Evolutionary conservation across 2,329 filamentous ascomycete species (phyloP), one percentile per base, ranked within the genome.

Genomic region (Botrytis sinoallii): DNA sequence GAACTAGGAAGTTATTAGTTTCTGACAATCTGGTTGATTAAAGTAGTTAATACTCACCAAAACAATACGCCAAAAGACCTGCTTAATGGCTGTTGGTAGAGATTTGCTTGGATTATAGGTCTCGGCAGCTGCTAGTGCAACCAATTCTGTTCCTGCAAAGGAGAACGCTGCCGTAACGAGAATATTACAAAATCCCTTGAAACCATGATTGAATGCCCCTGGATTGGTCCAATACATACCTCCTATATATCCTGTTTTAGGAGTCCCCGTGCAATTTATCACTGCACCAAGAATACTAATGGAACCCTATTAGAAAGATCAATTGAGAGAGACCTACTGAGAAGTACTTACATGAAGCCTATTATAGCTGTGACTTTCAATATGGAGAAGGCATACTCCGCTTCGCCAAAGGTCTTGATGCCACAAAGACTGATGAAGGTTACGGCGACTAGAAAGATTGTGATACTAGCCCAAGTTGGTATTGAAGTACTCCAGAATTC

Each of bases 21-120:
- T 6, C 16, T 20, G 44, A n/a, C 46, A n/a, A 38, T 9, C 18
- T 25, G 0, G 25, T 16, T 12, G 35, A 25, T 44, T 1, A 2
- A 52, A 93, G 83, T 70, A 91, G 88, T 10, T 93, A 32, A 85
- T 76, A 84, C 81, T 83, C 85, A 93, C 74, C 73, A 97, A 86
- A 9, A 91, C 90, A 79, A 97, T 97, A 79, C 95, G 91, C 95
- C 95, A 98, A 83, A 97, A 97, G n/a, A 97, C 94, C 82, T 97
- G 94, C 84, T 97, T 97, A 80, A 97, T 91, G 22, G 95, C 94
- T 0, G 90, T 94, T 0, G 95, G 95, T 0, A 98, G 86, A 1
- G 92, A 92, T 81, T 95, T 93, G 75, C 91, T 88, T 3, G 93
- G 92, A 79, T 94, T 93, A n/a, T 88, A 89, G 1, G 92, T 93